Conservation (phyloP, 2,329 filamentous ascomycete species). For the Fusarium sarcochroum region DNA sequence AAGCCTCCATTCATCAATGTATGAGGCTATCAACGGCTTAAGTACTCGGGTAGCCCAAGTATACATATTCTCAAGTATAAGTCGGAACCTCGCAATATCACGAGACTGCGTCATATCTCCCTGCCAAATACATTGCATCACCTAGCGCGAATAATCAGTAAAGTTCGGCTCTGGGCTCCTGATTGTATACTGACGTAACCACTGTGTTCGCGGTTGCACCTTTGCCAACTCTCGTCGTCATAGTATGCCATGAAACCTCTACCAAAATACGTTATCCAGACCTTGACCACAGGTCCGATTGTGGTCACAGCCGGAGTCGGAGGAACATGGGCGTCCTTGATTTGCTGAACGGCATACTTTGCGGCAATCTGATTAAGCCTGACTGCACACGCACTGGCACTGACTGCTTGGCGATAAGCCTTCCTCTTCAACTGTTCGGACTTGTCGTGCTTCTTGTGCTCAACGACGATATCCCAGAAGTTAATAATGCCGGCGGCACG, state of each 20-base stretch:
- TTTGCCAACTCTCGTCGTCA: too few relatives aligned
- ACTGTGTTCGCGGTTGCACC: background rate
- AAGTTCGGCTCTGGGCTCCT: rapidly evolving
- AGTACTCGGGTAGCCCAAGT: slow-evolving; percentile 32
- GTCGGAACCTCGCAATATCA: slow-evolving; percentile 23
- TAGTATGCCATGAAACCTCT: background rate
- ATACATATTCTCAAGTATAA: slow-evolving; percentile 42
- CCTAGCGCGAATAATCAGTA: background rate
- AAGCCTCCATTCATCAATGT: background rate
- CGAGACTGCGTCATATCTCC: slow-evolving; percentile 26
- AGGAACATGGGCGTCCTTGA: slow-evolving; percentile 10
- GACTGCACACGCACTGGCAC: slow-evolving; percentile 36
- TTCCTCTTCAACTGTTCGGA: rapidly evolving
- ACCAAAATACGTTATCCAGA: slow-evolving; percentile 38
- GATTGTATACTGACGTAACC: background rate
- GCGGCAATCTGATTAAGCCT: slow-evolving; percentile 20
- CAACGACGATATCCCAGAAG: too few relatives aligned
- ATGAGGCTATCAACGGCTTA: background rate
- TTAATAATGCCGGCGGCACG: too few relatives aligned
- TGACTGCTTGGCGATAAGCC: slow-evolving; percentile 32
- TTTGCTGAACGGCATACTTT: background rate
- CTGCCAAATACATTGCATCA: slow-evolving; percentile 13
- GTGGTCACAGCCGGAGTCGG: slow-evolving; percentile 33
- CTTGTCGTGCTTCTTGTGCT: background rate
- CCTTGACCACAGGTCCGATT: slow-evolving; percentile 25